A percentile compares a stretch with the other conserved stretches of the same genome.
phyloP scores from a whole-genome alignment of 176 grass and related monocot genomes.

The Eragrostis nindensis region DNA sequence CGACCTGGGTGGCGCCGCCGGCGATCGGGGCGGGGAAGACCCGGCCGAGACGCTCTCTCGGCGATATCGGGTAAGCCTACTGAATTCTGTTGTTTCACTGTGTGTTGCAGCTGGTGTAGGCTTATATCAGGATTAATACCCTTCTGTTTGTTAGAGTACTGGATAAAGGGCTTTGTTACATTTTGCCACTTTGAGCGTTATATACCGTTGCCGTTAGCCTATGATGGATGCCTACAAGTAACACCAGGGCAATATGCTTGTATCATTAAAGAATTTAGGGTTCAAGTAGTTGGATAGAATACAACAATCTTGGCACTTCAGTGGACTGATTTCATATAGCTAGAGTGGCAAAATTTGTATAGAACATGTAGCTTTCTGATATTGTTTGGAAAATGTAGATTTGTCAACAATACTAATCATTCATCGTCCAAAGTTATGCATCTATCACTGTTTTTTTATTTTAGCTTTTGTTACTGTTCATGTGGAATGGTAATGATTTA shows the following conservation, averaged over 20 bases:
- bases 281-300: slow-evolving; percentile 21
- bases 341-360: slow-evolving; percentile 20
- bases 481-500: background rate
- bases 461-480: background rate
- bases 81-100: slow-evolving; percentile 21
- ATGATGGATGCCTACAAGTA: background rate
- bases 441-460: background rate
- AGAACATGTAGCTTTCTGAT: background rate
- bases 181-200: background rate
- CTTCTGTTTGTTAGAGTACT: slow-evolving; percentile 19
- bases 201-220: background rate
- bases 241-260: background rate
- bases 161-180: background rate
- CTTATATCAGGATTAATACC: background rate
- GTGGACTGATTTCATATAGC: background rate
- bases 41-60: slow-evolving; percentile 71
- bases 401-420: background rate
- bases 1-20: slow-evolving; percentile 18
- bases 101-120: background rate
- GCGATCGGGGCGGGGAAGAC: slow-evolving; percentile 42
- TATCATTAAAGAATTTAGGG: slow-evolving; percentile 14
- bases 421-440: background rate
- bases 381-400: background rate
- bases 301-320: background rate
- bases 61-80: slow-evolving; percentile 68